Evolutionary conservation across 495 filamentous ascomycete species (phyloP).

Genomic region (Niebla homalea): DNA sequence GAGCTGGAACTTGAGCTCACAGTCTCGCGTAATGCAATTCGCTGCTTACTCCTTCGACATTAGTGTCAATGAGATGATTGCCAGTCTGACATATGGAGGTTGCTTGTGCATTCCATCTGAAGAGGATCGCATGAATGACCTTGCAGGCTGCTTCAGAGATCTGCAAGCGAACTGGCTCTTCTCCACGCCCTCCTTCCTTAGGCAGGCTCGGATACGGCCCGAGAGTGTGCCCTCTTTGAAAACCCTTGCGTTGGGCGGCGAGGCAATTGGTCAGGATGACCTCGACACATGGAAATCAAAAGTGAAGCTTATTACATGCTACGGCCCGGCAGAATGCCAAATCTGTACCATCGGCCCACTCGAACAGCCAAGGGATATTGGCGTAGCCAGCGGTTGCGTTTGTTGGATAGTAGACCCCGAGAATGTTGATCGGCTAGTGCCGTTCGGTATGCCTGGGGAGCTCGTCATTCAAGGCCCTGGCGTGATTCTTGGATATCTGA

Average conservation of each 20-base stretch:
- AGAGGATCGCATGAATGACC: neutral
- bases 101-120: neutral
- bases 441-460: neutral
- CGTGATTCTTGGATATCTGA: neutral
- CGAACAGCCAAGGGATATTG: neutral
- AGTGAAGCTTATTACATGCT: conserved; percentile 36
- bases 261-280: neutral
- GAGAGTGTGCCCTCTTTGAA: neutral
- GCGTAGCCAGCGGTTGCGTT: neutral
- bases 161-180: neutral
- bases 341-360: neutral
- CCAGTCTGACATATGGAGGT: conserved; percentile 23
- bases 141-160: neutral
- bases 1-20: neutral
- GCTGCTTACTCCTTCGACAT: conserved; percentile 39
- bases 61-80: conserved; percentile 36
- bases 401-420: neutral
- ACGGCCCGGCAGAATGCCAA: conserved; percentile 40
- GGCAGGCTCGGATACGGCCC: neutral
- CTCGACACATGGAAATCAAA: conserved; percentile 26
- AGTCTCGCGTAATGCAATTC: conserved; percentile 33
- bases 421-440: neutral
- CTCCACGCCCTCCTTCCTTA: neutral
- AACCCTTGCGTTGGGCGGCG: neutral
- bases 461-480: neutral